phyloP scores from a whole-genome alignment of 495 filamentous ascomycete species.

The Copromyces sp. region DNA sequence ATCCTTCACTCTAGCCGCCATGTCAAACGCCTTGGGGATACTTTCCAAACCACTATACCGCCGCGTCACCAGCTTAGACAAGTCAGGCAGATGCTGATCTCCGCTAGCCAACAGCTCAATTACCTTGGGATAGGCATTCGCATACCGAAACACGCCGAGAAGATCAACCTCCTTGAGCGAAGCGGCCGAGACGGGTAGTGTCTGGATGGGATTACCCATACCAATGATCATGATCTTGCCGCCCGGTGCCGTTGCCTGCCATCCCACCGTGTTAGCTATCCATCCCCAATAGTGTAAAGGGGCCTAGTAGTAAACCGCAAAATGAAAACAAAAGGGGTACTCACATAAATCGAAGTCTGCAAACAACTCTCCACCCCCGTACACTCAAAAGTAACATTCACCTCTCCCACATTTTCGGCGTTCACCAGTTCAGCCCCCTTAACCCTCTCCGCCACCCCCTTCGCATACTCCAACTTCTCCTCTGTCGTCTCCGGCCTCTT shows the following conservation, averaged over 20 bases:
- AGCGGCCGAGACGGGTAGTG: slow-evolving; percentile 74
- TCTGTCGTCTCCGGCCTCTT: slow-evolving; percentile 43
- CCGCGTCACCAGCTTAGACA: slow-evolving; percentile 68
- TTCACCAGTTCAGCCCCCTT: slow-evolving; percentile 26
- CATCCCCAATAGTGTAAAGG: not conserved
- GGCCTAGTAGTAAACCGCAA: not conserved
- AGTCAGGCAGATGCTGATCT: slow-evolving; percentile 38
- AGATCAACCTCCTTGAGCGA: slow-evolving; percentile 88
- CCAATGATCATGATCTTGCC: slow-evolving; percentile 80
- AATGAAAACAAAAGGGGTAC: slow-evolving; percentile 2
- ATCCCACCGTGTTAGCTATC: not conserved
- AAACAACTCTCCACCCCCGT: slow-evolving; percentile 82
- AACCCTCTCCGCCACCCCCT: slow-evolving; percentile 47
- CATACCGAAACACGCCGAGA: slow-evolving; percentile 84
- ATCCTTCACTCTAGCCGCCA: slow-evolving; percentile 43
- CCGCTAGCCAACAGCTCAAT: slow-evolving; percentile 61
- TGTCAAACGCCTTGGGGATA: slow-evolving; percentile 39
- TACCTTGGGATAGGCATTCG: slow-evolving; percentile 67
- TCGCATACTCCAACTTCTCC: slow-evolving; percentile 52
- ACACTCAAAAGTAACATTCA: slow-evolving; percentile 82
- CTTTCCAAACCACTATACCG: slow-evolving; percentile 34
- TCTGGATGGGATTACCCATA: slow-evolving; percentile 89
- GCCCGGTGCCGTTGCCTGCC: slow-evolving; percentile 57
- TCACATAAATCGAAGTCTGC: slow-evolving; percentile 77
- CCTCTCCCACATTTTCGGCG: slow-evolving; percentile 38